These are phyloP conservation scores for Fusarium mexicanum DNA, from an alignment of 2,329 filamentous ascomycete species.

Conservation along the genomic window DNA sequence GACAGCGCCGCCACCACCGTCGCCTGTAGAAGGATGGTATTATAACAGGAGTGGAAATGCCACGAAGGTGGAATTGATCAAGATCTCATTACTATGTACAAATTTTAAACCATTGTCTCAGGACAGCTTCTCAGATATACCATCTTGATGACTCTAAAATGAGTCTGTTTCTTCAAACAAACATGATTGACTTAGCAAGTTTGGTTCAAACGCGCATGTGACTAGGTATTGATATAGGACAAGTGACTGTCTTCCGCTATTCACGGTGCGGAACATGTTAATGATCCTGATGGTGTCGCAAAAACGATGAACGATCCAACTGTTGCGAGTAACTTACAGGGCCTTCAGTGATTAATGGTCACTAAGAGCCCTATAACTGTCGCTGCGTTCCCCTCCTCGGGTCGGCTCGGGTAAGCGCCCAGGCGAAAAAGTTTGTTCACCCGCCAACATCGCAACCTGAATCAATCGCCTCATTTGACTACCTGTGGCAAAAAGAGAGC, in stretches of 20 bases:
- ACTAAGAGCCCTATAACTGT: neutral
- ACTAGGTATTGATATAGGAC: neutral
- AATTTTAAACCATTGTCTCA: conserved; percentile 13
- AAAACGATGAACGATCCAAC: accelerated
- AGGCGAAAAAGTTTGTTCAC: neutral
- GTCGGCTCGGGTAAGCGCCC: neutral
- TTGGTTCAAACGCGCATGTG: accelerated
- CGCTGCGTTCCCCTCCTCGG: neutral
- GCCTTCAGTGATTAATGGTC: neutral
- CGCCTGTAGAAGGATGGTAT: neutral
- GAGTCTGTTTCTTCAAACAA: neutral
- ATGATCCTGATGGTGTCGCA: neutral
- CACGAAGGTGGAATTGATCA: neutral
- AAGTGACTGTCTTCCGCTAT: neutral
- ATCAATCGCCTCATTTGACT: neutral
- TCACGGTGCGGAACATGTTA: no score
- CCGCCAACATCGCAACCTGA: neutral
- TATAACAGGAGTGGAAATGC: neutral
- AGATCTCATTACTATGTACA: conserved; percentile 12
- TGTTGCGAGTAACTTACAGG: neutral
- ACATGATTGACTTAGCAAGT: neutral
- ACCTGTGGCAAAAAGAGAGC: neutral
- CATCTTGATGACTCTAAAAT: neutral
- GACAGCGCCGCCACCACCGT: conserved; percentile 3
- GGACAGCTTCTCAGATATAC: conserved; percentile 13